Percentiles rank a stretch among this genome's conserved stretches.
Evolutionary conservation across 1,284 basidiomycete genomes (phyloP).

Genomic region (Puccinia polysora): DNA sequence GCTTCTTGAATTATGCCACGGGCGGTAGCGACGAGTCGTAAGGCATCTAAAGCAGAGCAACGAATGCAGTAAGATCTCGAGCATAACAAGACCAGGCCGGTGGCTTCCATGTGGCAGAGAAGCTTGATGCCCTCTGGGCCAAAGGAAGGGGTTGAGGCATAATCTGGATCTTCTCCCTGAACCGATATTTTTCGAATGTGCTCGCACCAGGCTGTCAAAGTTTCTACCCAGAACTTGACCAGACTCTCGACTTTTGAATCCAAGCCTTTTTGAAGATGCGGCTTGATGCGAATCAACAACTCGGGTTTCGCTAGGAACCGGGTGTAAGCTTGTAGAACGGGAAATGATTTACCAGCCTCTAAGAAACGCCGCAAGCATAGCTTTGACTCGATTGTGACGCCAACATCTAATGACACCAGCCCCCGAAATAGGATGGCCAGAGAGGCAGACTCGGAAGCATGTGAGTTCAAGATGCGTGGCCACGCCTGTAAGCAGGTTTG

Average conservation of each 20-base stretch:
- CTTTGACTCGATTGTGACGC: slow-evolving; percentile 53
- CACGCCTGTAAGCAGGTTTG: slow-evolving; percentile 76
- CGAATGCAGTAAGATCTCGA: slow-evolving; percentile 37
- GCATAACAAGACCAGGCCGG: slow-evolving; percentile 31
- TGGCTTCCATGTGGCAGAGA: slow-evolving; percentile 36
- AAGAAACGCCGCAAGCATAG: slow-evolving; percentile 35
- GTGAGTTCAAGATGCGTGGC: slow-evolving; percentile 65
- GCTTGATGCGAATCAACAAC: slow-evolving; percentile 34
- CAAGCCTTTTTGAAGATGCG: slow-evolving; percentile 32
- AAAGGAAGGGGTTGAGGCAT: slow-evolving; percentile 10
- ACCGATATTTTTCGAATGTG: slow-evolving; percentile 29
- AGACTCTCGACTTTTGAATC: slow-evolving; percentile 34
- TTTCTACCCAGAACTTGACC: slow-evolving; percentile 42
- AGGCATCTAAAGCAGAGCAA: slow-evolving; percentile 39
- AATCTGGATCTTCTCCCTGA: slow-evolving; percentile 8
- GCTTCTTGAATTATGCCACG: slow-evolving; percentile 39
- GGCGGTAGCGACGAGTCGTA: slow-evolving; percentile 36
- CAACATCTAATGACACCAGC: slow-evolving; percentile 72
- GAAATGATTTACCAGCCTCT: slow-evolving; percentile 36
- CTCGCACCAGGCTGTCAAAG: slow-evolving; percentile 39
- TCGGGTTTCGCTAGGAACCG: slow-evolving; percentile 40
- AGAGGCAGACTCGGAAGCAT: slow-evolving; percentile 61
- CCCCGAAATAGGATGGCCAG: slow-evolving; percentile 76
- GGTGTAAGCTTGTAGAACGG: slow-evolving; percentile 38
- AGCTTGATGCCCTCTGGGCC: slow-evolving; percentile 32